Conservation (phyloP, 2,329 filamentous ascomycete species). For the Juglanconis oblonga region DNA sequence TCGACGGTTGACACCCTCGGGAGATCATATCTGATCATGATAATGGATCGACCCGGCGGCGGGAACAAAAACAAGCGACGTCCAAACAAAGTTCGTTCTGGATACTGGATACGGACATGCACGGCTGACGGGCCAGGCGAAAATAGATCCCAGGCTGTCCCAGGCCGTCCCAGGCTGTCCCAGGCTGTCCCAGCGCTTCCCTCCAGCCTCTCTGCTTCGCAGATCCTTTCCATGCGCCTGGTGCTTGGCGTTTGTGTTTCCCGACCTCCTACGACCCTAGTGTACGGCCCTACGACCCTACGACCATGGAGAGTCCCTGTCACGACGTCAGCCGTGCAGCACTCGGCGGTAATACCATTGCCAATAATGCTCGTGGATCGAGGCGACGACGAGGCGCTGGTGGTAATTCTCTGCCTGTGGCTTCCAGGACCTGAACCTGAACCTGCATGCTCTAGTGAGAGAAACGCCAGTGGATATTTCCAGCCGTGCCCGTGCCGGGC, state of each 20-base stretch:
- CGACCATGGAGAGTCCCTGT: neutral
- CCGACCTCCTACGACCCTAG: conserved; percentile 1
- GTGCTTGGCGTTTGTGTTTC: conserved; percentile 6
- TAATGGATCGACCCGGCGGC: too few relatives aligned
- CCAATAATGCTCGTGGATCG: too few relatives aligned
- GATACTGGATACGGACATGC: neutral
- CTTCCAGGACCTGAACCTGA: too few relatives aligned
- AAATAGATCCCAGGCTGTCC: too few relatives aligned
- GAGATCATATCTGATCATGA: neutral
- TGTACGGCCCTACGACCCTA: too few relatives aligned
- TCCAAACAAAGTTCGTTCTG: neutral
- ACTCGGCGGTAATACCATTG: too few relatives aligned
- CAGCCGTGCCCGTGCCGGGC: too few relatives aligned
- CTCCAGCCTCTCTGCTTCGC: conserved; percentile 3
- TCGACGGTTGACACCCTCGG: neutral
- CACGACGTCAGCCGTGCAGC: neutral
- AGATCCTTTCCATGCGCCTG: conserved; percentile 7
- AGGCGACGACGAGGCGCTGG: too few relatives aligned
- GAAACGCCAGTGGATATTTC: too few relatives aligned
- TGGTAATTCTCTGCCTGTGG: too few relatives aligned
- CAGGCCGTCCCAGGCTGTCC: neutral
- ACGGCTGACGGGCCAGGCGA: neutral
- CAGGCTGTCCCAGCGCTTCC: neutral
- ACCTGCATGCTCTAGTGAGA: too few relatives aligned
- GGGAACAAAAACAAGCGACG: neutral